These are phyloP conservation scores for Talaromyces sp. DNA, from an alignment of 2,329 filamentous ascomycete genomes.

Conservation along the genomic window DNA sequence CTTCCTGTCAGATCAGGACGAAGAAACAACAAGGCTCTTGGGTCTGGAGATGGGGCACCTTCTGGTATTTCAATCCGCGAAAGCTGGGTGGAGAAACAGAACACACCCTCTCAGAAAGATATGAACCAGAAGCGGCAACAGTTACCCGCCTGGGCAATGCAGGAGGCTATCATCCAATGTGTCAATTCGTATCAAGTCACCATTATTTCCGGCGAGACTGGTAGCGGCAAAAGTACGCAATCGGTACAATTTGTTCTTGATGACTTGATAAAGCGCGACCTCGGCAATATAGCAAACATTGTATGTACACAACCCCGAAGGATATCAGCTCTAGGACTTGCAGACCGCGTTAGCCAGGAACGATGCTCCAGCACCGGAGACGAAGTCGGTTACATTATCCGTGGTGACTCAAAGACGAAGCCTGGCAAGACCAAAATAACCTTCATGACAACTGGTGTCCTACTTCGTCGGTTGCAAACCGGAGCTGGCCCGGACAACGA, in stretches of 20 bases:
- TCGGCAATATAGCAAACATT: constrained; percentile 78
- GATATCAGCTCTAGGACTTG: constrained; percentile 89
- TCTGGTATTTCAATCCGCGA: constrained; percentile 52
- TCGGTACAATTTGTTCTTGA: constrained; percentile 94
- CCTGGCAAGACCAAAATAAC: constrained; percentile 74
- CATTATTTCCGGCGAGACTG: constrained; percentile 95
- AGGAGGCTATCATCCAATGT: constrained; percentile 67
- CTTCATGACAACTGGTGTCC: constrained; percentile 91
- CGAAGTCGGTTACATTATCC: constrained; percentile 86
- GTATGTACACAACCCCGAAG: constrained; percentile 92
- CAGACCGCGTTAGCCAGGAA: constrained; percentile 91
- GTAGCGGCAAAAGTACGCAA: constrained; percentile 94
- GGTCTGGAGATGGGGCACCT: constrained; percentile 54
- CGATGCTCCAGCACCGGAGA: constrained; percentile 74
- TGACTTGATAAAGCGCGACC: constrained; percentile 69
- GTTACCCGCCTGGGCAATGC: constrained; percentile 82
- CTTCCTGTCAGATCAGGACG: constrained; percentile 23
- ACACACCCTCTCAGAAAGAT: constrained; percentile 58
- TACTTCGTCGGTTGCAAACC: constrained; percentile 84
- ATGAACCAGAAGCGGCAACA: constrained; percentile 69
- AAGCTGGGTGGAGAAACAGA: constrained; percentile 65
- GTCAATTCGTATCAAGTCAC: constrained; percentile 78
- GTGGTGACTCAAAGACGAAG: constrained; percentile 76
- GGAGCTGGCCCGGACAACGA: constrained; percentile 75
- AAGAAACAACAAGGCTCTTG: constrained; percentile 52